Conservation (phyloP, 345 rosid genomes). For the Garcia nutans region DNA sequence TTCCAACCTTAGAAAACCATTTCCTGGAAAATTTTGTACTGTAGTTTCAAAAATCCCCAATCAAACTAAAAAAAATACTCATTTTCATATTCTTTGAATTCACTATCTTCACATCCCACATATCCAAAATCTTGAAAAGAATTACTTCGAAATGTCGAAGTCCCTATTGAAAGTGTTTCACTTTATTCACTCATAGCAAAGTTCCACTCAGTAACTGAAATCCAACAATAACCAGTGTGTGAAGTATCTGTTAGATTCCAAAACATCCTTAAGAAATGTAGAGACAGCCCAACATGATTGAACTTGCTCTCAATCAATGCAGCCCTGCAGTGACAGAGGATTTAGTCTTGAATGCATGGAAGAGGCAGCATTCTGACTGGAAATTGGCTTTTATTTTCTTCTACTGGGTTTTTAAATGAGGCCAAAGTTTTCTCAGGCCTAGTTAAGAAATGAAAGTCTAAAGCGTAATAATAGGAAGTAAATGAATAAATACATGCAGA, state of each 20-base stretch:
- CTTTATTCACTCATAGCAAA: slow-evolving; percentile 33
- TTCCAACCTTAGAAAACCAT: slow-evolving; percentile 1
- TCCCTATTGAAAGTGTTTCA: background rate
- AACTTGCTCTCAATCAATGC: slow-evolving; percentile 48
- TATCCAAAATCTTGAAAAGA: background rate
- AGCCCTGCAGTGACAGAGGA: slow-evolving; percentile 38
- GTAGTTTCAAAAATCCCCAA: slow-evolving; percentile 21
- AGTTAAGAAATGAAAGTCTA: no score
- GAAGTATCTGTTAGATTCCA: slow-evolving; percentile 33
- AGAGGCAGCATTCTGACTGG: slow-evolving; percentile 63
- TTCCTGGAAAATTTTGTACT: slow-evolving; percentile 23
- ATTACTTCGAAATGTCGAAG: background rate
- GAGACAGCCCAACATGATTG: slow-evolving; percentile 51
- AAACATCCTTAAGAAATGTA: slow-evolving; percentile 40
- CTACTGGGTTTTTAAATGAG: slow-evolving; percentile 42
- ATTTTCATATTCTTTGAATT: slow-evolving; percentile 1
- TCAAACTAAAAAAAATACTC: background rate
- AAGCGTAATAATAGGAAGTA: no score
- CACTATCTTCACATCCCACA: slow-evolving; percentile 4
- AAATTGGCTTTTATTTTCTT: slow-evolving; percentile 48
- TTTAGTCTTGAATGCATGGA: slow-evolving; percentile 41
- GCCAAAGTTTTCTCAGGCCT: slow-evolving; percentile 35
- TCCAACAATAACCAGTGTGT: slow-evolving; percentile 17
- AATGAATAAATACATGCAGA: no score
- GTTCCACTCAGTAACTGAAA: slow-evolving; percentile 7